A percentile compares a stretch with the other conserved stretches of the same genome.
Evolutionary conservation across 2,329 filamentous ascomycete species (phyloP).

Genomic region (Colletotrichum aenigma): DNA sequence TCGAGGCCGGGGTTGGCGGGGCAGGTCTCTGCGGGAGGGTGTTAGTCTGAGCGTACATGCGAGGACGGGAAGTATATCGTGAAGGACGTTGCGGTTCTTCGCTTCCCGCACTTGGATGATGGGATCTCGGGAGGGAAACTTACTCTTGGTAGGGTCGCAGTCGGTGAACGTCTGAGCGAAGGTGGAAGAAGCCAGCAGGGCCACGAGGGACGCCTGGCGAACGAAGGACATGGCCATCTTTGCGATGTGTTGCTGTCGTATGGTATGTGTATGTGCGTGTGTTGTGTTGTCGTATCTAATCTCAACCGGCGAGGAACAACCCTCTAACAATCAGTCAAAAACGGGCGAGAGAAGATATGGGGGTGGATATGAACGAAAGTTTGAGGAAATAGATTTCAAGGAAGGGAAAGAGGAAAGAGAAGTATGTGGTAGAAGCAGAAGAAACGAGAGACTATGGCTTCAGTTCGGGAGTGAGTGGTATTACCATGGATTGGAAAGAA

Average conservation of each 20-base stretch:
- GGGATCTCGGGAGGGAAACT: background rate
- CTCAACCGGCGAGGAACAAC: background rate
- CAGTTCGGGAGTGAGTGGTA: background rate
- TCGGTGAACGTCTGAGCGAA: conserved; percentile 17
- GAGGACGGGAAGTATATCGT: background rate
- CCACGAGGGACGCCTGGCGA: conserved; percentile 18
- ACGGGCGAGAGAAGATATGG: background rate
- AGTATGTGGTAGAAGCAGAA: background rate
- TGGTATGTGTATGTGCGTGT: background rate
- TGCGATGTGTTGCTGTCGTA: background rate
- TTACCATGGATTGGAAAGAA: background rate
- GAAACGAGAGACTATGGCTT: conserved; percentile 1
- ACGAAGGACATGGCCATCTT: conserved; percentile 16
- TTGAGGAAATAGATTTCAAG: background rate
- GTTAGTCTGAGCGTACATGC: background rate
- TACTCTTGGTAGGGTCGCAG: conserved; percentile 20
- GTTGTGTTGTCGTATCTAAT: background rate
- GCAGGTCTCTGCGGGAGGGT: conserved; percentile 44
- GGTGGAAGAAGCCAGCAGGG: conserved; percentile 10
- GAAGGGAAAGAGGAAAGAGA: background rate
- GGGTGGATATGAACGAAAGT: background rate
- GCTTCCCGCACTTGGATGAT: background rate
- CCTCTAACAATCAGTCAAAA: background rate
- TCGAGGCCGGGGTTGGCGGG: conserved; percentile 68
- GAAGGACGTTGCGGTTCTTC: background rate